Evolutionary conservation across 2,329 filamentous ascomycete genomes (phyloP).

Genomic region (Fusarium sp.): DNA sequence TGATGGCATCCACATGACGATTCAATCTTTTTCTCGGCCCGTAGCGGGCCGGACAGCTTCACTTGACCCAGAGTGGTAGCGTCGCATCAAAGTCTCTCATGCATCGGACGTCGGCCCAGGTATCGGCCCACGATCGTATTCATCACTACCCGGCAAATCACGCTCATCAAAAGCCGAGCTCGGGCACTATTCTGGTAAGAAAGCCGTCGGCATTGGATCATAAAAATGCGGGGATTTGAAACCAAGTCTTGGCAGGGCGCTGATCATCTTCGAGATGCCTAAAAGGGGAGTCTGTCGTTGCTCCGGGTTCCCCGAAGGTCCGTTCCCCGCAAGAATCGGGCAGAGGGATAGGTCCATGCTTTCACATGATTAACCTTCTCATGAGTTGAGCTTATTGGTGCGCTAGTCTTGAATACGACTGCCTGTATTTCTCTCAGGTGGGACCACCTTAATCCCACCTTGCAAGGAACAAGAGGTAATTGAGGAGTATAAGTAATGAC

Average conservation of each 20-base stretch:
- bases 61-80: neutral
- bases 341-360: neutral
- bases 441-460: neutral
- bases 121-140: neutral
- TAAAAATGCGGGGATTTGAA: neutral
- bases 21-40: neutral
- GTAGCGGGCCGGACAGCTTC: neutral
- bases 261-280: neutral
- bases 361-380: neutral
- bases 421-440: neutral
- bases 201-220: neutral
- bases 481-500: neutral
- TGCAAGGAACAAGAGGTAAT: neutral
- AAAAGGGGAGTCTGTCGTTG: neutral
- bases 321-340: neutral
- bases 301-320: neutral
- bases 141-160: neutral
- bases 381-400: neutral
- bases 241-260: neutral
- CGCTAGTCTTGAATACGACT: neutral
- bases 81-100: neutral
- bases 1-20: neutral
- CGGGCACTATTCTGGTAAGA: neutral
- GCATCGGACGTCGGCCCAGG: neutral
- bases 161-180: neutral